A percentile compares a stretch with the other conserved stretches of the same genome.
These are phyloP conservation scores for Phytophthora pluvialis DNA, from an alignment of 352 stramenopile species.

Conservation along the genomic window DNA sequence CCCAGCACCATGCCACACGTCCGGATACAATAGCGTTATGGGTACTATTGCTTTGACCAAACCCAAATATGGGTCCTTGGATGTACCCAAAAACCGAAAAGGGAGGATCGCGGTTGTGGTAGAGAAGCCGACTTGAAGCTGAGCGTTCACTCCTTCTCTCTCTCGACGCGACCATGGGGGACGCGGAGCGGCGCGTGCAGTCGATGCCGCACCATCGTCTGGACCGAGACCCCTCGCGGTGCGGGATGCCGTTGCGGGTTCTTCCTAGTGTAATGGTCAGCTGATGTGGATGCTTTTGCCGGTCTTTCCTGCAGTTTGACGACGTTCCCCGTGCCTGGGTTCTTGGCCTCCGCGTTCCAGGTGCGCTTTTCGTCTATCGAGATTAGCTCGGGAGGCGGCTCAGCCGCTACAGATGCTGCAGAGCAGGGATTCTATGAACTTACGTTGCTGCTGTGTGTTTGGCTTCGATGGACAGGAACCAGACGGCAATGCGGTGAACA, in stretches of 20 bases:
- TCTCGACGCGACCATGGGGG: slow-evolving; percentile 17
- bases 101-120: slow-evolving; percentile 12
- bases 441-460: slow-evolving; percentile 1
- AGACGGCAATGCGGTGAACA: slow-evolving; percentile 5
- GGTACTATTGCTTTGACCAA: too few relatives aligned
- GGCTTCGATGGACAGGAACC: slow-evolving; percentile 19
- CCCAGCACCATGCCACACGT: slow-evolving; percentile 35
- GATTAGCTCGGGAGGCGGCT: too few relatives aligned
- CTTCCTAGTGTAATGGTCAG: not conserved
- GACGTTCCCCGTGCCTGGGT: slow-evolving; percentile 71
- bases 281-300: not conserved
- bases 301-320: slow-evolving; percentile 48
- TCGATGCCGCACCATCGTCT: slow-evolving; percentile 55
- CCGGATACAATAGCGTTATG: not conserved
- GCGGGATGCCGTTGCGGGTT: slow-evolving; percentile 1
- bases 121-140: slow-evolving; percentile 43
- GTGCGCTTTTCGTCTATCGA: slow-evolving; percentile 16
- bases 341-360: slow-evolving; percentile 57
- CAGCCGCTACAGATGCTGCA: too few relatives aligned
- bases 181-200: slow-evolving; percentile 45
- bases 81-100: too few relatives aligned
- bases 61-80: too few relatives aligned
- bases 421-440: not conserved
- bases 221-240: slow-evolving; percentile 64
- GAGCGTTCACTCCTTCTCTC: not conserved